Conservation (phyloP, 192 early-diverging fungal genomes). For the Haplosporangium gracile region DNA sequence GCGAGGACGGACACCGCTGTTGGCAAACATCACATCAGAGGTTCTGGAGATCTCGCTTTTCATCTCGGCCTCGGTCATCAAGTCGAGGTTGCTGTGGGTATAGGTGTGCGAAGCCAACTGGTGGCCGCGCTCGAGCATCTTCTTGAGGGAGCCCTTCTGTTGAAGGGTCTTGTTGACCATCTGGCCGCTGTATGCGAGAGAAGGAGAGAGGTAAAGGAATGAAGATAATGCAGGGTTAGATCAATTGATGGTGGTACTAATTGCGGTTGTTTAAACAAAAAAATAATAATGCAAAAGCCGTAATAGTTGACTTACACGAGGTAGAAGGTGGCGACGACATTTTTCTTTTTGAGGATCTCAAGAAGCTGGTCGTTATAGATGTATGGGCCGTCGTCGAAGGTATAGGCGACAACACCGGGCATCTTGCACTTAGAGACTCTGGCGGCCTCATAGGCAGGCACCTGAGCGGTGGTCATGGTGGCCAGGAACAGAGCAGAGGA, state of each 20-base stretch:
- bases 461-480: background rate
- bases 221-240: background rate
- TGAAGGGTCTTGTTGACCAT: background rate
- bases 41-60: conserved; percentile 58
- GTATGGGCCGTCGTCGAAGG: conserved; percentile 73
- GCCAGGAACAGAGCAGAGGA: conserved; percentile 15
- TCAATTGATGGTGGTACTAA: background rate
- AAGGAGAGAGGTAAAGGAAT: background rate
- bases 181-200: conserved; percentile 3
- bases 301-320: conserved; percentile 58
- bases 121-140: conserved; percentile 61
- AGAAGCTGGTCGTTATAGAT: conserved; percentile 61
- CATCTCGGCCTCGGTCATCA: conserved; percentile 52
- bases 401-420: conserved; percentile 59
- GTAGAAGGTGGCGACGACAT: conserved; percentile 74
- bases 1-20: conserved; percentile 62
- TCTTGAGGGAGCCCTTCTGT: conserved; percentile 9
- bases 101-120: conserved; percentile 70
- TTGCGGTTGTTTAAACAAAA: background rate
- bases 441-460: background rate
- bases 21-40: conserved; percentile 56
- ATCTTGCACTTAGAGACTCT: conserved; percentile 18
- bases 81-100: conserved; percentile 59
- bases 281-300: conserved; percentile 13
- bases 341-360: conserved; percentile 52